phyloP scores from a whole-genome alignment of 1,284 basidiomycete genomes.

The Vanrija humicola region DNA sequence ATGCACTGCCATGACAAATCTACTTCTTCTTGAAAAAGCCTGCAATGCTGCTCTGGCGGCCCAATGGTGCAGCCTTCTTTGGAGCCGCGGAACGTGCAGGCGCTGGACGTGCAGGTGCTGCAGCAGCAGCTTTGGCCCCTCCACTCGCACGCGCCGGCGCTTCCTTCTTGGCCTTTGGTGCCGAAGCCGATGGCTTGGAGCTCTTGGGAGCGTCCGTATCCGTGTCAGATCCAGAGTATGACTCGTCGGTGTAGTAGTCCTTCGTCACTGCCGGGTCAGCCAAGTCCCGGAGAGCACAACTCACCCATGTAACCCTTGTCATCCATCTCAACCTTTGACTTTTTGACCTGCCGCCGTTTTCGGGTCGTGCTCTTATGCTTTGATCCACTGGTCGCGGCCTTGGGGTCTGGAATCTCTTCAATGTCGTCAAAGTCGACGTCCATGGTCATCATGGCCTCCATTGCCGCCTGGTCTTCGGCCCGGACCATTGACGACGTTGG shows the following conservation, averaged over 20 bases:
- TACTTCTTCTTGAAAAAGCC: conserved; percentile 43
- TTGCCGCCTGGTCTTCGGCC: conserved; percentile 38
- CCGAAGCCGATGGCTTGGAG: background rate
- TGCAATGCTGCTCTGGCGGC: conserved; percentile 32
- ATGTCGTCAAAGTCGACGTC: conserved; percentile 25
- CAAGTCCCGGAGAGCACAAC: conserved; percentile 1
- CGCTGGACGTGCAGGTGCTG: conserved; percentile 1
- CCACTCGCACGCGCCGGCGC: background rate
- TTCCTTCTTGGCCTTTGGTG: conserved; percentile 1
- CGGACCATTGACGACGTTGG: conserved; percentile 36
- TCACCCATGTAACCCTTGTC: conserved; percentile 44
- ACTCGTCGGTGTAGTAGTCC: conserved; percentile 35
- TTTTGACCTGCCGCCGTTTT: conserved; percentile 34
- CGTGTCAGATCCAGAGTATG: conserved; percentile 30
- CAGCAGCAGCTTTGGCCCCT: background rate
- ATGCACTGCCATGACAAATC: background rate
- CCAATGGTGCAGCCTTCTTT: conserved; percentile 13
- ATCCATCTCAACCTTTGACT: conserved; percentile 33
- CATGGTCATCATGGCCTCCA: conserved; percentile 47
- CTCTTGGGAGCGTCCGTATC: conserved; percentile 14
- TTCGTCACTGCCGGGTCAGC: conserved; percentile 26
- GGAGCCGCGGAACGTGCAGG: conserved; percentile 12
- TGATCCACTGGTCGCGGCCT: background rate
- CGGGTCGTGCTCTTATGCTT: conserved; percentile 3
- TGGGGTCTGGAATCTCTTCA: background rate